Percentiles rank a stretch among this genome's conserved stretches.
Conservation (phyloP, 345 rosid species). For the Tarenaya hassleriana region DNA sequence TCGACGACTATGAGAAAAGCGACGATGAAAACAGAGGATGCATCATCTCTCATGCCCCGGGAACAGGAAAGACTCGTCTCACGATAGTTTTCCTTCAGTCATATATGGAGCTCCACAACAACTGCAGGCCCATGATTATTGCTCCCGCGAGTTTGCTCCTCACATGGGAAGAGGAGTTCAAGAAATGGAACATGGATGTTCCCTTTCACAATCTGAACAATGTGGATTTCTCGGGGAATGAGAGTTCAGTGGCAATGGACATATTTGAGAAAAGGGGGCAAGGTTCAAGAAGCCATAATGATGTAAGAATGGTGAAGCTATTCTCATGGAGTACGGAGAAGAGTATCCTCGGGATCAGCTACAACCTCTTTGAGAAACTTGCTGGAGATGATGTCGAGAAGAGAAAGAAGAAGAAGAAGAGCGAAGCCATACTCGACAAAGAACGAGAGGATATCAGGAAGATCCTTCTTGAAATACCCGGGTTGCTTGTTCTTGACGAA, state of each 20-base stretch:
- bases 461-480: constrained; percentile 41
- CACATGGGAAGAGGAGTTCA: constrained; percentile 77
- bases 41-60: constrained; percentile 80
- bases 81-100: constrained; percentile 57
- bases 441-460: constrained; percentile 29
- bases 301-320: constrained; percentile 46
- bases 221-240: constrained; percentile 39
- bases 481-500: constrained; percentile 62
- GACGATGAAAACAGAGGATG: constrained; percentile 46
- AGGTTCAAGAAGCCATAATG: constrained; percentile 6
- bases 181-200: constrained; percentile 50
- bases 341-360: constrained; percentile 59
- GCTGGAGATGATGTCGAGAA: constrained; percentile 30
- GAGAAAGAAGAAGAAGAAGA: constrained; percentile 18
- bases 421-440: constrained; percentile 9
- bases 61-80: constrained; percentile 80
- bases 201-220: constrained; percentile 58
- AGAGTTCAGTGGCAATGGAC: constrained; percentile 24
- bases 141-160: constrained; percentile 73
- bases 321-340: constrained; percentile 50
- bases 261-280: constrained; percentile 14
- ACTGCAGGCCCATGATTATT: constrained; percentile 57
- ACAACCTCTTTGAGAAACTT: constrained; percentile 51
- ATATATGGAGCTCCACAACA: constrained; percentile 37
- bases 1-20: constrained; percentile 28